Evolutionary conservation across 2,329 filamentous ascomycete species (phyloP), one percentile per base, ranked within the genome.

Genomic region (Chaetothyriales sp.): DNA sequence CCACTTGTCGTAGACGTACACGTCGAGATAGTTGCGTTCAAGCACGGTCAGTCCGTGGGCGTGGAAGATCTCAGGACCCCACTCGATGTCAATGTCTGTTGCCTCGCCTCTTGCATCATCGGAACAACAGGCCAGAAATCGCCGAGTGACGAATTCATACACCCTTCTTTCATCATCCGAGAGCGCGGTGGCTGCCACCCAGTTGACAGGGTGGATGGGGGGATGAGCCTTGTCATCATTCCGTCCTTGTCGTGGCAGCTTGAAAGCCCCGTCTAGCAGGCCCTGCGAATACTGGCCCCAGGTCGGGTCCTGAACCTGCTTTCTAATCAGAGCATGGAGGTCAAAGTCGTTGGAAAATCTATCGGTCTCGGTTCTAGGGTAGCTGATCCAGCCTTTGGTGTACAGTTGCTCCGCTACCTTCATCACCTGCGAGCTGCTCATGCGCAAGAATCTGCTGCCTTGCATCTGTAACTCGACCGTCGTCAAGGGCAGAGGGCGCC

Each of bases 141-240:
- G 82, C 1, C 92, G 82, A 19, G 84, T 82, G 8, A 98, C 82
- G 59, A 96, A 95, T 65, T 96, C 90, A 64, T 96, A 95, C 1
- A 98, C 77, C 20, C 80, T 81, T 49, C 76, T 78, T 63, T 94
- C 86, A 49, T 83, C 74, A 1, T 79, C 73, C 50, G 73, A 78
- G 2, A 87, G 77, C 0, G 72, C 72, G 8, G 57, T 65, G 0
- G 81, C 76, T 1, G 77, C 76, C 5, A 83, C 86, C 63, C 86
- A 93, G n/a, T 84, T 84, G 53, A 98, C 84, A 0, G 92, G 92
- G 61, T 98, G 92, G 53, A 98, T 98, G 0, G 92, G 92, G 22
- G 92, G 92, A 68, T 98, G 92, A 0, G 92, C 92, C 66, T 95
- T 92, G 66, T 98, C 92, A 65, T 98, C 94, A 64, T 96, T 80